These are phyloP conservation scores for Epichloe festucae DNA, from an alignment of 2,329 filamentous ascomycete genomes.

Conservation along the genomic window DNA sequence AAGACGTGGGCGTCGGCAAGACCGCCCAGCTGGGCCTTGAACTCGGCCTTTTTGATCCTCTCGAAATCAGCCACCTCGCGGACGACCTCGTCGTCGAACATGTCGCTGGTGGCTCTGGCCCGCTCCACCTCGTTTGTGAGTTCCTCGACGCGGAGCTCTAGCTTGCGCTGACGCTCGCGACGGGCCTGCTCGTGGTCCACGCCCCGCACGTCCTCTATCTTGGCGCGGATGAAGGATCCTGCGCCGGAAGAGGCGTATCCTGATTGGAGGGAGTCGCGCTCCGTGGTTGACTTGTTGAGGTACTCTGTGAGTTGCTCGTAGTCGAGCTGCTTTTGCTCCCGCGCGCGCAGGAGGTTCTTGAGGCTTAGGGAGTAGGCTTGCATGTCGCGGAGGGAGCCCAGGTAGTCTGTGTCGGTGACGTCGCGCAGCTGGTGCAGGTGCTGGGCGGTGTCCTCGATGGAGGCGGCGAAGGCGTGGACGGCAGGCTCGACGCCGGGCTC, in stretches of 20 bases:
- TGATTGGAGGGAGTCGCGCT: constrained; percentile 64
- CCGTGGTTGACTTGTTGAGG: constrained; percentile 75
- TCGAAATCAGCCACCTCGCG: constrained; percentile 91
- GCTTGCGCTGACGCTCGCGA: constrained; percentile 73
- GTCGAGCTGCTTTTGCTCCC: constrained; percentile 96
- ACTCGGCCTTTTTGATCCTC: constrained; percentile 87
- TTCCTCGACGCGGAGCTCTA: constrained; percentile 87
- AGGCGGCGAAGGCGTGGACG: constrained; percentile 74
- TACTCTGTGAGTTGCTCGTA: constrained; percentile 95
- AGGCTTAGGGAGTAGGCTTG: constrained; percentile 82
- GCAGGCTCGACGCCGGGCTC: constrained; percentile 77
- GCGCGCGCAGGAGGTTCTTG: constrained; percentile 77
- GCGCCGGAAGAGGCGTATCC: constrained; percentile 42
- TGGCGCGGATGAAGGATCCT: constrained; percentile 80
- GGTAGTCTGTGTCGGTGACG: constrained; percentile 88
- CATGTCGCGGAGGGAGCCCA: constrained; percentile 88
- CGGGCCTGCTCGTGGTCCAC: constrained; percentile 91
- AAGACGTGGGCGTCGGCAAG: constrained; percentile 75
- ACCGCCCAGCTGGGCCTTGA: constrained; percentile 72
- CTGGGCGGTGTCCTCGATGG: constrained; percentile 69
- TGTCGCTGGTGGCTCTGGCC: constrained; percentile 74
- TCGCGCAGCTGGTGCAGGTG: constrained; percentile 75
- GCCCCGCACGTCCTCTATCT: constrained; percentile 91
- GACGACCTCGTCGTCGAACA: constrained; percentile 93
- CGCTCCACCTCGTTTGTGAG: constrained; percentile 80